Conservation (phyloP, 306 rosid genomes). For the Herpetospermum pedunculosum region DNA sequence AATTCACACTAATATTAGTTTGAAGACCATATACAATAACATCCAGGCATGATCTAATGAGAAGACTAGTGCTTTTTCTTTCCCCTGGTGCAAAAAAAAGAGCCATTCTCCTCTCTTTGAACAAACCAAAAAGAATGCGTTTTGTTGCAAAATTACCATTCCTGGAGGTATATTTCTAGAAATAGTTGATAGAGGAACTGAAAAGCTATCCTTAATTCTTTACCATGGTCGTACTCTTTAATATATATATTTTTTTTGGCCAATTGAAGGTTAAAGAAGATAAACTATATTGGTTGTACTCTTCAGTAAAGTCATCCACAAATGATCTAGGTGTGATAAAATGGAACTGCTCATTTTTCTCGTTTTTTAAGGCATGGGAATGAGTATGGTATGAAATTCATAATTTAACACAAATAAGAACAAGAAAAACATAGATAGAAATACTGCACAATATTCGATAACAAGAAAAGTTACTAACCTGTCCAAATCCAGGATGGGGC, state of each 20-base stretch:
- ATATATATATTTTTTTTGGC: too few relatives aligned
- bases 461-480: conserved; percentile 36
- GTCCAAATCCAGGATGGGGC: conserved; percentile 89
- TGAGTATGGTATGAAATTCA: neutral
- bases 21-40: neutral
- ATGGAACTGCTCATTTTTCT: neutral
- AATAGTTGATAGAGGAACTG: neutral
- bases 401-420: neutral
- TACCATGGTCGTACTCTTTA: neutral
- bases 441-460: neutral
- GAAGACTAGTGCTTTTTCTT: neutral
- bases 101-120: neutral
- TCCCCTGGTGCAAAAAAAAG: neutral
- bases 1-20: neutral
- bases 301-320: neutral
- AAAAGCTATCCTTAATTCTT: neutral
- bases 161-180: neutral
- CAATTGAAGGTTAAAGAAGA: too few relatives aligned
- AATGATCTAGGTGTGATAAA: neutral
- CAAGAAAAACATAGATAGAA: neutral
- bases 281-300: neutral
- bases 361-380: neutral
- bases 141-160: neutral
- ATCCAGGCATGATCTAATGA: neutral
- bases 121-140: neutral